A percentile compares a stretch with the other conserved stretches of the same genome.
Evolutionary conservation across 768 basidiomycete genomes (phyloP).

Genomic region (Dioszegia aurantiaca): DNA sequence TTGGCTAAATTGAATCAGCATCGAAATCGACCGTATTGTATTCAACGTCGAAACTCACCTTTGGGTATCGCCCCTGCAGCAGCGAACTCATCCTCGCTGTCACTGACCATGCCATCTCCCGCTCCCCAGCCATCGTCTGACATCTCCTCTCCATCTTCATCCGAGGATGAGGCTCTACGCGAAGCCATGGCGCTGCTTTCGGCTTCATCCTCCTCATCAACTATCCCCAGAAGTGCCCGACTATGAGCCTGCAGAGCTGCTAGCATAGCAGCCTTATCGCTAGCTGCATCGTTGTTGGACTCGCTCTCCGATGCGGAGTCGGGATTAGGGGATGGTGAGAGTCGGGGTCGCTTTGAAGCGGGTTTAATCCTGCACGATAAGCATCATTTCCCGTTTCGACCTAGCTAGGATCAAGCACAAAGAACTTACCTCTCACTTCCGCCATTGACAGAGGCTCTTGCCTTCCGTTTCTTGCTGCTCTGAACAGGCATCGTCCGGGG

Average conservation of each 20-base stretch:
- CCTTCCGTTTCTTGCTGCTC: constrained; percentile 1
- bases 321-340: background rate
- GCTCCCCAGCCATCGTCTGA: constrained; percentile 45
- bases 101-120: constrained; percentile 32
- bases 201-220: background rate
- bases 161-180: constrained; percentile 16
- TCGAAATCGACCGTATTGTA: background rate
- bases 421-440: background rate
- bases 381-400: background rate
- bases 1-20: background rate
- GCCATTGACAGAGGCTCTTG: background rate
- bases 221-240: constrained; percentile 47
- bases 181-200: constrained; percentile 23
- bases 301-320: constrained; percentile 10
- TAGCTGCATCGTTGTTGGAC: constrained; percentile 21
- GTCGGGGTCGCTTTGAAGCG: constrained; percentile 8
- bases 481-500: background rate
- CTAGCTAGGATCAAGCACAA: too few relatives aligned
- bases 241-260: constrained; percentile 48
- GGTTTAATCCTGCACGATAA: background rate
- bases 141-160: constrained; percentile 19
- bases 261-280: constrained; percentile 41
- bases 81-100: constrained; percentile 31
- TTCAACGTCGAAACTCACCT: background rate
- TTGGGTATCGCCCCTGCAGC: background rate